Base-by-base conservation (phyloP, 2,329 filamentous ascomycete species). In the Blastomyces silverae region DNA sequence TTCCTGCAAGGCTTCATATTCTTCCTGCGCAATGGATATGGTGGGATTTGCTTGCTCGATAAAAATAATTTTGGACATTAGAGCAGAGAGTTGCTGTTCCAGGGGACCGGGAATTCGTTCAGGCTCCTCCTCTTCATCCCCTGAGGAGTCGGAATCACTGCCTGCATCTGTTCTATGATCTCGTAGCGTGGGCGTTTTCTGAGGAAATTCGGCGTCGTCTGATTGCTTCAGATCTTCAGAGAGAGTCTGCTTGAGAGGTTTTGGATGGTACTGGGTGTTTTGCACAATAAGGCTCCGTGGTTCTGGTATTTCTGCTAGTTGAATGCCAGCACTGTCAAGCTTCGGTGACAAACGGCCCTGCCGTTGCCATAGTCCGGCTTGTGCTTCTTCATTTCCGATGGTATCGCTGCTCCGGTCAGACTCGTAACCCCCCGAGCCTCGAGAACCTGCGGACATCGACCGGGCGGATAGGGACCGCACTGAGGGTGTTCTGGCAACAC, bases 11-110 rank as follows among this genome's bases (percentile, higher is more conserved):
- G 69, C 68, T 10, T 70, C 48, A 63, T 78, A 77, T 56, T 79
- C 77, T 62, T 75, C 73, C 4, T 76, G 74, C 42, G 73, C 74
- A 62, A 78, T 69, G 8, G 77, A 59, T 48, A 65, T 60, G 7
- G 61, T 64, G 10, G 64, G 64, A 28, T 65, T 65, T 44, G 60
- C 61, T 39, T 61, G 60, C 55, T 65, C 64, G 37, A 65, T 63
- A 39, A 55, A 65, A 13, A 65, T 59, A 22, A 65, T 65, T 59
- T 65, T 65, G 7, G 52, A 60, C 64, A 65, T 65, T 11, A 65
- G 61, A 37, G 52, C 39, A 6, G 64, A 60, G 11, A 65, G 46
- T 46, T 65, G 64, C 31, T 60, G 44, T 34, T 65, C 64, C 20
- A 65, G 64, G 2, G 64, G 64, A 1, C 64, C 64, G 20, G 57